A percentile compares a stretch with the other conserved stretches of the same genome.
phyloP scores from a whole-genome alignment of 331 rosid species.

The Pyrus hybrid region DNA sequence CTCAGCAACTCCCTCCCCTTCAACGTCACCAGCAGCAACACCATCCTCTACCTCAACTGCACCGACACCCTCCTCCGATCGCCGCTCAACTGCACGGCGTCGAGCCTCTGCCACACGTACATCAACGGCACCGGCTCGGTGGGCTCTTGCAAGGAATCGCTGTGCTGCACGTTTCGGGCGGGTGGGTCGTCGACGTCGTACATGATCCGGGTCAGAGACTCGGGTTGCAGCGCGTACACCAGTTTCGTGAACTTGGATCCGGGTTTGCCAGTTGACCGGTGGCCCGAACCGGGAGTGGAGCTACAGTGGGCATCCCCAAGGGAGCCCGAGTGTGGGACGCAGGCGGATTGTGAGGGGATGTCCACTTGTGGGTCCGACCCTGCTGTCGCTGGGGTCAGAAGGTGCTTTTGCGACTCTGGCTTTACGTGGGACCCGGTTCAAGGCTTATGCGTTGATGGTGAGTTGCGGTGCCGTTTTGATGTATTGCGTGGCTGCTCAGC shows the following conservation, averaged over 20 bases:
- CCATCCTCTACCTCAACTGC: slow-evolving; percentile 73
- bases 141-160: slow-evolving; percentile 18
- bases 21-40: slow-evolving; percentile 77
- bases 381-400: slow-evolving; percentile 9
- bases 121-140: slow-evolving; percentile 34
- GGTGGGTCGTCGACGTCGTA: slow-evolving; percentile 76
- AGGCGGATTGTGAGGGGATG: slow-evolving; percentile 45
- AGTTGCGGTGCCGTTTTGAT: slow-evolving; percentile 7
- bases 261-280: slow-evolving; percentile 22
- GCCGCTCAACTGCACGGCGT: slow-evolving; percentile 58
- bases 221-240: slow-evolving; percentile 71
- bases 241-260: slow-evolving; percentile 61
- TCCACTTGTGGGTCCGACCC: slow-evolving; percentile 54
- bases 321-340: slow-evolving; percentile 52
- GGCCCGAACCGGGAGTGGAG: slow-evolving; percentile 75
- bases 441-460: slow-evolving; percentile 50
- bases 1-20: slow-evolving; percentile 57
- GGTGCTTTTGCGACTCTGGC: slow-evolving; percentile 52
- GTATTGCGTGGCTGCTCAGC: background rate
- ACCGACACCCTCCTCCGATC: slow-evolving; percentile 39
- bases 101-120: slow-evolving; percentile 47
- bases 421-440: slow-evolving; percentile 53
- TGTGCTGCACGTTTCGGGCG: slow-evolving; percentile 59
- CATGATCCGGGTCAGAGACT: slow-evolving; percentile 46
- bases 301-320: slow-evolving; percentile 58